Evolutionary conservation across 1,139 yeast genomes (phyloP), one percentile per base, ranked within the genome.

Genomic region (Groenewaldozyma auringiensis): DNA sequence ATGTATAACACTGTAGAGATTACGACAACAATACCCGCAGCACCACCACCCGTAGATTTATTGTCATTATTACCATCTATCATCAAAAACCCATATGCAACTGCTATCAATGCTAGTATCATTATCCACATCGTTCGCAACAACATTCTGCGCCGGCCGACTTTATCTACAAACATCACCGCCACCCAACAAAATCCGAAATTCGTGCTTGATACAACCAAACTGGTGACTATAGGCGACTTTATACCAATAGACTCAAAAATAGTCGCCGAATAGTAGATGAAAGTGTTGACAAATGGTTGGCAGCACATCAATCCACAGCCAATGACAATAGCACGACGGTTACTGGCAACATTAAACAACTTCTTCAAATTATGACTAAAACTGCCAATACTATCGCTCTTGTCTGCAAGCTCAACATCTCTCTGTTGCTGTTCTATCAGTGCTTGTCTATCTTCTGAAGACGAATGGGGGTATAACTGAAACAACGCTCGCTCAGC

Each of bases 291-390:
- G 64, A 81, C 80, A 38, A 78, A 72, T 60, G 82, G 89, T 61
- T 82, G 89, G 56, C 80, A 76, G 43, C 83, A 80, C 75, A 82
- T 84, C 44, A 82, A 69, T 1, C 94, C 95, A 70, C 96, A 88
- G 3, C 92, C 94, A 57, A 89, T 79, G 39, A 88, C 70, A 52
- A 89, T 74, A 8, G 96, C 96, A 58, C 97, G 77, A 52, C 86
- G 77, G 64, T 89, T 88, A 2, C 94, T 54, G 14, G 95, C 94
- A 17, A 76, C 76, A 0, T 71, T 65, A 64, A 87, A 95, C 50
- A 88, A 74, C 53, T 82, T 77, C 55, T 75, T 78, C 52, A 86
- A 71, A 43, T 62, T 63, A 47, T 59, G 58, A 40, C 41, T 35
- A 21, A 47, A 45, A 14, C 57, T 44, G 18, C 49, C 42, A 4